Evolutionary conservation across 2,329 filamentous ascomycete species (phyloP), one percentile per base, ranked within the genome.

Genomic region (Ophiostoma novo-ulmi): DNA sequence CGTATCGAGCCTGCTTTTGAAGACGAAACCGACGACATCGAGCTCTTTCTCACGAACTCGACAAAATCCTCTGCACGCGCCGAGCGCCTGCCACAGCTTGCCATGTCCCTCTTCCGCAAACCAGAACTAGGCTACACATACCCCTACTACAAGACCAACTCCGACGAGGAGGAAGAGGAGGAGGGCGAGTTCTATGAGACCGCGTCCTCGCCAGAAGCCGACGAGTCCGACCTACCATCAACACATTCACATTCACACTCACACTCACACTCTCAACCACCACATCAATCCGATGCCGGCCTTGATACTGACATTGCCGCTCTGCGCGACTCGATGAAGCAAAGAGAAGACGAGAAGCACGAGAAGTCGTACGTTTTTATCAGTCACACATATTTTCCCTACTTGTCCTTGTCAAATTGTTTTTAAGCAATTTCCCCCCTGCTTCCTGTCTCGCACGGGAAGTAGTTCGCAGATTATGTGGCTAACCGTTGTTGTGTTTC

Each of bases 11-110:
- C 73, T 65, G 70, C 82, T 20, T 81, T 82, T 69, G 80, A 83
- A 39, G 84, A 85, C 78, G 87, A 89, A 70, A 71, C 69, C 69
- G 74, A 75, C 68, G 74, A 75, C 63, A 68, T 75, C 22, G 74
- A 75, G 11, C 79, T 89, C 36, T 89, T 84, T 77, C 80, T 85
- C 58, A 84, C 85, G 65, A 81, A 84, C 72, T 81, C 84, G n/a
- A 81, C 82, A 74, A 81, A 84, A 70, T 80, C 82, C 3, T 79
- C 80, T 22, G 79, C 79, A 74, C 80, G 80, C 73, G 83, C 84
- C 38, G 81, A 82, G 72, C 82, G 81, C 74, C 77, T 88, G 35
- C 81, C 85, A 36, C 79, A 83, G 31, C 79, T 80, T n/a, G 82
- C 84, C 31, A 84, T 83, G 75, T 83, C 82, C 7, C 78, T 88